Base-by-base conservation (phyloP, 2,329 filamentous ascomycete species). In the Ceratocystis alfenasii region DNA sequence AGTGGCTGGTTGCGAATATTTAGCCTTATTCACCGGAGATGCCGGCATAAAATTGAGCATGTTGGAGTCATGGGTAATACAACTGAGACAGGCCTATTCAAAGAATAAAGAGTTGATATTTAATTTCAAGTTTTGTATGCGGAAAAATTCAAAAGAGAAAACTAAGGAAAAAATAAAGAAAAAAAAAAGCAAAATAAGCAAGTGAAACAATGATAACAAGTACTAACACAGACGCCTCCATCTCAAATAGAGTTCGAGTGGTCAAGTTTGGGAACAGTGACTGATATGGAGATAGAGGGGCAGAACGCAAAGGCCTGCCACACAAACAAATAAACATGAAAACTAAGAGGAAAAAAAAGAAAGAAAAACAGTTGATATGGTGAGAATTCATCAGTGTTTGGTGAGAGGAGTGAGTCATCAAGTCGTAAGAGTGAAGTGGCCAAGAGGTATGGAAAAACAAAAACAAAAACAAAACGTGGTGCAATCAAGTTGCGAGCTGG, bases 261-360 rank as follows among this genome's bases (percentile, higher is more conserved):
- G 10, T 53, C 50, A 63, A 44, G 65, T 53, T 36, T 36, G 36
- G 53, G 28, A 64, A 28, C 46, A 46, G 55, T 64, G 62, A 67
- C 55, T 48, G 61, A 33, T 60, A 64, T 36, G 59, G 30, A 22
- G 48, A 33, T 33, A 25, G 48, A 25, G 48, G 20, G 4, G 48
- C 48, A 48, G n/a, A n/a, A 53, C 20, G 22, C 22, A 15, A 28
- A 25, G 48, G 48, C 22, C 4, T 12, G 48, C 48, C 17, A 53
- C 22, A 53, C 48, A 20, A 36, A 41, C 25, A n/a, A n/a, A 33
- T 30, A 50, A 64, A 62, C 4, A 46, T 20, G 48, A n/a, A 65
- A 28, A 67, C 61, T 62, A 17, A 55, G 44, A 45, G 55, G 28
- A 10, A 44, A 62, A 67, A 41, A 61, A 61, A 25, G 44, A 15